phyloP scores from a whole-genome alignment of 2,329 filamentous ascomycete genomes.

The Hypoxylon sp. region DNA sequence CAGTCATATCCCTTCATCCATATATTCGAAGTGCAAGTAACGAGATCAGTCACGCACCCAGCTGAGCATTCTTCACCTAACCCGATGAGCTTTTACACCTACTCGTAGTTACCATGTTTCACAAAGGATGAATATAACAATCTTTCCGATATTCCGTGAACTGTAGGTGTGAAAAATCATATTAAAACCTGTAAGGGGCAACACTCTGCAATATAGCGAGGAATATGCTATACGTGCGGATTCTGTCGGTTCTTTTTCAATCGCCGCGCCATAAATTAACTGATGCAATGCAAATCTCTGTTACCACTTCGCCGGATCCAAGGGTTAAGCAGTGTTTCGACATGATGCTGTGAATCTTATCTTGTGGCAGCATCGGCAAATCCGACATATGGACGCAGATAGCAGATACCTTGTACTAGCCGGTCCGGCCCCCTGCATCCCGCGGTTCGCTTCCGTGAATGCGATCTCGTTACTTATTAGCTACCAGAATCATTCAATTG shows the following conservation, averaged over 20 bases:
- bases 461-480: background rate
- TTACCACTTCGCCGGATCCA: conserved; percentile 20
- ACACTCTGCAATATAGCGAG: background rate
- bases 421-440: background rate
- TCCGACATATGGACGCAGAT: background rate
- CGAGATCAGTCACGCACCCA: conserved; percentile 40
- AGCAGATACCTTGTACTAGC: background rate
- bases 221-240: background rate
- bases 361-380: background rate
- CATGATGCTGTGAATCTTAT: background rate
- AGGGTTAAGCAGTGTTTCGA: background rate
- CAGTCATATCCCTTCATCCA: conserved; percentile 69
- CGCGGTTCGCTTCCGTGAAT: background rate
- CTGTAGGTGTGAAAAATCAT: too few species aligned
- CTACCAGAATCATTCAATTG: background rate
- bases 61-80: background rate
- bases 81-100: background rate
- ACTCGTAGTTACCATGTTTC: background rate
- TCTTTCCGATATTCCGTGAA: too few species aligned
- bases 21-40: conserved; percentile 57
- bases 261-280: conserved; percentile 6
- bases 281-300: conserved; percentile 2
- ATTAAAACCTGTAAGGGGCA: background rate
- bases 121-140: background rate
- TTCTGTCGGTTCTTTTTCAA: conserved; percentile 26